Evolutionary conservation across 495 filamentous ascomycete genomes (phyloP).

Genomic region (Penicillium turbatum): DNA sequence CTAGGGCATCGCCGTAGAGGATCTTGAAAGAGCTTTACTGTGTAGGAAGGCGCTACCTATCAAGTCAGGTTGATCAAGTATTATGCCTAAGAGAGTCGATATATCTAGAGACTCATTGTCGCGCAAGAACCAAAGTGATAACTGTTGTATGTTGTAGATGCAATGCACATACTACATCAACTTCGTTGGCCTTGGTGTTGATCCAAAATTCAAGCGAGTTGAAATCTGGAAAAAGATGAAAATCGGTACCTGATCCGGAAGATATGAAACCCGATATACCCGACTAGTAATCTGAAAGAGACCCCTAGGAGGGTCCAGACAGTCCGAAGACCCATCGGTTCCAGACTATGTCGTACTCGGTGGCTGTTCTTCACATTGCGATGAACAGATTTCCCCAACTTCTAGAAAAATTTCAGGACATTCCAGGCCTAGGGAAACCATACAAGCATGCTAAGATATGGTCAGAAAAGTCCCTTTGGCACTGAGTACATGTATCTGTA

Average conservation of each 20-base stretch:
- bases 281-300: not conserved
- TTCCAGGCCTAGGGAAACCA: not conserved
- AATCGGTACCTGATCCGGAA: conserved; percentile 8
- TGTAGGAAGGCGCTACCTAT: no score
- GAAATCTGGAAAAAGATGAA: not conserved
- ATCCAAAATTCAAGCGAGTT: not conserved
- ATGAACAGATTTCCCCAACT: no score
- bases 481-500: no score
- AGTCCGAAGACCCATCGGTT: conserved; percentile 5
- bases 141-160: not conserved
- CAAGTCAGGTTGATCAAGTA: no score
- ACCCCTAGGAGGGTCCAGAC: conserved; percentile 12
- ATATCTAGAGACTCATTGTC: not conserved
- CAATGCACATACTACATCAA: not conserved
- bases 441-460: no score
- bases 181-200: not conserved
- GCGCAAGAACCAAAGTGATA: not conserved
- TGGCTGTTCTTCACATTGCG: not conserved
- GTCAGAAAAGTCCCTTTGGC: no score
- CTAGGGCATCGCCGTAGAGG: no score
- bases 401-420: not conserved
- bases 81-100: not conserved
- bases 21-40: no score
- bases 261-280: conserved; percentile 2
- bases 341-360: not conserved